Evolutionary conservation across 148 eudicot species (phyloP).

Genomic region (Amaranthus palmeri): DNA sequence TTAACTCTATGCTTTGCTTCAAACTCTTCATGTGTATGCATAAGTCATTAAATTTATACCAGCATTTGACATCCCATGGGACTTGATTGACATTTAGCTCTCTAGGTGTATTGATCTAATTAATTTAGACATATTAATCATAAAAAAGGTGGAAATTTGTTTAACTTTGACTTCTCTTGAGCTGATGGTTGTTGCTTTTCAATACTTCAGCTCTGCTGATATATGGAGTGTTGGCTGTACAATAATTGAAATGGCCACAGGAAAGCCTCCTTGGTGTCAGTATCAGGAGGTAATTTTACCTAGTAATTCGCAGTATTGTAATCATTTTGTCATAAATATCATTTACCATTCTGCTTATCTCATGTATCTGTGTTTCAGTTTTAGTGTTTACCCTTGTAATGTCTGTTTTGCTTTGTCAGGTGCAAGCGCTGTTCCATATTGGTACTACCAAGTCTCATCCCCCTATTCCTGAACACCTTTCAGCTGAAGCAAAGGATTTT

Average conservation of each 20-base stretch:
- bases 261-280: slow-evolving; percentile 99
- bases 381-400: not conserved
- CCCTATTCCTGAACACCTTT: slow-evolving; percentile 80
- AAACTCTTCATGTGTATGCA: not conserved
- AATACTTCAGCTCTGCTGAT: slow-evolving; percentile 75
- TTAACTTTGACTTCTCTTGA: not conserved
- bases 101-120: not conserved
- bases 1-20: not conserved
- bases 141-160: not conserved
- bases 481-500: slow-evolving; percentile 75
- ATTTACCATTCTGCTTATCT: not conserved
- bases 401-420: slow-evolving; percentile 35
- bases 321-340: not conserved
- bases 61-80: not conserved
- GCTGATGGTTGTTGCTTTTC: slow-evolving; percentile 19
- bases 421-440: slow-evolving; percentile 72
- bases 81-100: not conserved
- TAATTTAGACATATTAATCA: not conserved
- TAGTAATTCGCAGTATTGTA: not conserved
- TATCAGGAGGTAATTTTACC: slow-evolving; percentile 76
- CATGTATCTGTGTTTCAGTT: not conserved
- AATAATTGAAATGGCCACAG: slow-evolving; percentile 97
- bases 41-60: not conserved
- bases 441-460: slow-evolving; percentile 87
- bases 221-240: slow-evolving; percentile 99